Conservation (phyloP, 345 rosid species). For the Excoecaria cochinchinensis region DNA sequence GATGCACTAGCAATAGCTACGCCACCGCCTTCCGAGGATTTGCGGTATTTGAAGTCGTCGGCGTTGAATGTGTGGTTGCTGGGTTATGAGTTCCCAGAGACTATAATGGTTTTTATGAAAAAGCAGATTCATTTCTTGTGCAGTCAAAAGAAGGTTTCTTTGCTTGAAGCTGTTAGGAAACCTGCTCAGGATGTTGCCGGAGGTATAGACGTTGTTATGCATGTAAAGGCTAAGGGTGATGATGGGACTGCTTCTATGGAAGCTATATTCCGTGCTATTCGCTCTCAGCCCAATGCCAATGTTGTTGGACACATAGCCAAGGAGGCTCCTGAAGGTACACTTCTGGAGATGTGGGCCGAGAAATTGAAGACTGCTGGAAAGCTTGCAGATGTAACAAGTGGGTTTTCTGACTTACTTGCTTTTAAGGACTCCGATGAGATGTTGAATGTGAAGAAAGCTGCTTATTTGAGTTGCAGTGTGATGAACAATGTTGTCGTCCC, state of each 20-base stretch:
- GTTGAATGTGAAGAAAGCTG: conserved; percentile 76
- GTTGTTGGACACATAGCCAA: conserved; percentile 70
- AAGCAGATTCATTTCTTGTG: conserved; percentile 81
- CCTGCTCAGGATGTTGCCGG: conserved; percentile 59
- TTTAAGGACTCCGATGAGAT: conserved; percentile 64
- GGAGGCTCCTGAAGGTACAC: conserved; percentile 76
- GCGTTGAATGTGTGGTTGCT: conserved; percentile 87
- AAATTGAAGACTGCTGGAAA: conserved; percentile 51
- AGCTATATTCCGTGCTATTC: conserved; percentile 55
- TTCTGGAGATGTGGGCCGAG: conserved; percentile 75
- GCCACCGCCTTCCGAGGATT: conserved; percentile 78
- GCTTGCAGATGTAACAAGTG: conserved; percentile 57
- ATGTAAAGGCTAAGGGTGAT: conserved; percentile 63
- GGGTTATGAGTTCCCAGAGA: conserved; percentile 94
- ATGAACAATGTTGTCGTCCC: conserved; percentile 79
- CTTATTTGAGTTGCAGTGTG: conserved; percentile 61
- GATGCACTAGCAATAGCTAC: conserved; percentile 72
- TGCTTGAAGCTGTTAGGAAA: conserved; percentile 64
- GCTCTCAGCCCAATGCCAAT: conserved; percentile 37
- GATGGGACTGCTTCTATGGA: conserved; percentile 65
- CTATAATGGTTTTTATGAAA: conserved; percentile 74
- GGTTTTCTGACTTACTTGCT: conserved; percentile 76
- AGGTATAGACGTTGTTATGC: conserved; percentile 58
- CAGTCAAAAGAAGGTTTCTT: conserved; percentile 69
- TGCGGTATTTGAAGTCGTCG: conserved; percentile 82